Conservation (phyloP, 495 filamentous ascomycete genomes). For the Immersiella caudata region DNA sequence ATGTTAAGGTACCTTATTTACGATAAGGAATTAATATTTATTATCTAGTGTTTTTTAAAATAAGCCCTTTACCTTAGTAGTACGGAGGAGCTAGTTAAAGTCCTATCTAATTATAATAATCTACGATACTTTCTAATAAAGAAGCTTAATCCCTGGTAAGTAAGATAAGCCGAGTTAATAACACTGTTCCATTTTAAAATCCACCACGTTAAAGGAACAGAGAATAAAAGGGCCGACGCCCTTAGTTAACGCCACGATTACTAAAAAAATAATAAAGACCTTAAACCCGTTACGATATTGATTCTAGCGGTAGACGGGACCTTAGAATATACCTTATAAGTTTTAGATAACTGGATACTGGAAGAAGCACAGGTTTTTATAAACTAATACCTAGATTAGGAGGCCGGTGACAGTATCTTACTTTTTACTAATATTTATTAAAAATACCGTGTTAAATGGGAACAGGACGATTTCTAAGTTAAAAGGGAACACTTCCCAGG, state of each 20-base stretch:
- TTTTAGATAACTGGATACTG: neutral
- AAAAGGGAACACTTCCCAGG: neutral
- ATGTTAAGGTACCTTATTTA: constrained; percentile 31
- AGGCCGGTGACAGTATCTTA: no score
- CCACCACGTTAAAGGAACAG: neutral
- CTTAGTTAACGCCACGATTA: neutral
- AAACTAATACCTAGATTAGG: no score
- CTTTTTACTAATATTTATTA: no score
- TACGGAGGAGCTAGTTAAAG: neutral
- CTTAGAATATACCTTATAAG: neutral
- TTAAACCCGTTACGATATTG: neutral
- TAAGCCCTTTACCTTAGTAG: constrained; percentile 5
- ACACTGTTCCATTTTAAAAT: neutral
- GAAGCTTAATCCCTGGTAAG: neutral
- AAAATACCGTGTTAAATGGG: neutral
- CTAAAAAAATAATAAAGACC: neutral
- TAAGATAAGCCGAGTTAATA: neutral
- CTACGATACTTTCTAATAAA: neutral
- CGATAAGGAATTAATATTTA: constrained; percentile 24
- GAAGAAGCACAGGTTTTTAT: neutral
- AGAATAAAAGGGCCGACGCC: neutral
- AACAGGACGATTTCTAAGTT: neutral
- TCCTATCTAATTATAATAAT: neutral
- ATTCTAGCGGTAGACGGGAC: neutral
- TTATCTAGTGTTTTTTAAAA: constrained; percentile 16